Conservation (phyloP, 2,329 filamentous ascomycete species). For the Aphanoascus verrucosus region DNA sequence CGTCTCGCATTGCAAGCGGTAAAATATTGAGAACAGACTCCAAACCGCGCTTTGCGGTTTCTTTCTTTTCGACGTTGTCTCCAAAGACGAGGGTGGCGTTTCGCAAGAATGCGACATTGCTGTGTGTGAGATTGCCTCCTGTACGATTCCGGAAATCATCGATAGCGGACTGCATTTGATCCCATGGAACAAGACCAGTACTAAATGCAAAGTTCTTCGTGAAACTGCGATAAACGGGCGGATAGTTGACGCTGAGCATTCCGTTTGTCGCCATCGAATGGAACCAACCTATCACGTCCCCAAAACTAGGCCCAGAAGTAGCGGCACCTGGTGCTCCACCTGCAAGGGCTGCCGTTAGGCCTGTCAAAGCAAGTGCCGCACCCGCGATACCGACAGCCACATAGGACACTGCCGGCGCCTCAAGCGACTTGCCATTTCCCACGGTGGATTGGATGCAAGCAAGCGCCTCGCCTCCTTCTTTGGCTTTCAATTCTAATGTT, state of each 20-base stretch:
- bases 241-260: slow-evolving; percentile 87
- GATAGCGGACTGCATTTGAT: slow-evolving; percentile 66
- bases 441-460: slow-evolving; percentile 77
- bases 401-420: slow-evolving; percentile 66
- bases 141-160: slow-evolving; percentile 71
- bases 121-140: slow-evolving; percentile 74
- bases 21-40: slow-evolving; percentile 26
- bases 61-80: slow-evolving; percentile 43
- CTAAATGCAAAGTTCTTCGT: slow-evolving; percentile 90
- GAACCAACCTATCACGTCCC: slow-evolving; percentile 78
- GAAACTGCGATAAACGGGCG: slow-evolving; percentile 78
- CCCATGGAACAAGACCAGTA: slow-evolving; percentile 72
- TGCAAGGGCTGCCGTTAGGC: slow-evolving; percentile 57
- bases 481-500: slow-evolving; percentile 59
- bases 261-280: slow-evolving; percentile 91
- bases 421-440: slow-evolving; percentile 75
- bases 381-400: slow-evolving; percentile 74
- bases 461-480: slow-evolving; percentile 51
- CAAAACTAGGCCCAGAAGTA: slow-evolving; percentile 70
- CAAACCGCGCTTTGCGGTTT: slow-evolving; percentile 47
- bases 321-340: slow-evolving; percentile 50
- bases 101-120: slow-evolving; percentile 62
- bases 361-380: slow-evolving; percentile 65
- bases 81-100: slow-evolving; percentile 66
- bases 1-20: slow-evolving; percentile 45